Base-by-base conservation (phyloP, 164 flowering plant genomes). In the Cinnamomum chago region DNA sequence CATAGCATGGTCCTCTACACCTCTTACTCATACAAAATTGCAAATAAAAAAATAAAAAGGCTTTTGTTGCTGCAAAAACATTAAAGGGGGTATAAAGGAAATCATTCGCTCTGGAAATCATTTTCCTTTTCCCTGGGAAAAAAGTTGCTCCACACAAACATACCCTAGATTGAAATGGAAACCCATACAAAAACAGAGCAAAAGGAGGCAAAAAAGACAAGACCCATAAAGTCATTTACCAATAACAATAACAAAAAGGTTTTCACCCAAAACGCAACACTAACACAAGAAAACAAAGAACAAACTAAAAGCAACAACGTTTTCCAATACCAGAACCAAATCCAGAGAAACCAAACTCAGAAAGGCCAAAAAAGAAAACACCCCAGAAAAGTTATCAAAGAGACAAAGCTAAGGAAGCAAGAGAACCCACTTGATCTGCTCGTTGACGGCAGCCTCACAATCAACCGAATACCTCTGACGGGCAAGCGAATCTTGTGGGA, bases 401-500 rank as follows among this genome's bases (percentile, higher is more conserved):
- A 2, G 27, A 64, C 14, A 64, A 24, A 22, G 67, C 22, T 23
- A 24, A 30, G 24, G 33, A 51, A 28, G 30, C 58, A 22, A 35
- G 25, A n/a, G 30, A 28, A 35, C 86, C n/a, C 22, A 94, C 98
- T 94, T 94, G 82, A 94, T 92, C 82, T 94, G 98, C 80, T 94
- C 95, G 69, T 94, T 94, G 67, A 94, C 72, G 0, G 98, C 97
- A 10, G 91, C 84, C 79, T 94, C 98, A 67, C 83, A 83, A 2
- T 79, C 87, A 40, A 88, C 84, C 0, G 81, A 1, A 67, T 67
- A 92, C 79, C 79, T 85, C 75, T 93, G 98, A 3, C 98, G 85
- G 72, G 98, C 97, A 55, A 95, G 85, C 0, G 99, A 95, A 15
- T 71, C 81, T 1, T 88, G 82, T 12, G 93, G 90, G 40, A 76